Conservation (phyloP, 352 stramenopile species). For the Globisporangium irregulare region DNA sequence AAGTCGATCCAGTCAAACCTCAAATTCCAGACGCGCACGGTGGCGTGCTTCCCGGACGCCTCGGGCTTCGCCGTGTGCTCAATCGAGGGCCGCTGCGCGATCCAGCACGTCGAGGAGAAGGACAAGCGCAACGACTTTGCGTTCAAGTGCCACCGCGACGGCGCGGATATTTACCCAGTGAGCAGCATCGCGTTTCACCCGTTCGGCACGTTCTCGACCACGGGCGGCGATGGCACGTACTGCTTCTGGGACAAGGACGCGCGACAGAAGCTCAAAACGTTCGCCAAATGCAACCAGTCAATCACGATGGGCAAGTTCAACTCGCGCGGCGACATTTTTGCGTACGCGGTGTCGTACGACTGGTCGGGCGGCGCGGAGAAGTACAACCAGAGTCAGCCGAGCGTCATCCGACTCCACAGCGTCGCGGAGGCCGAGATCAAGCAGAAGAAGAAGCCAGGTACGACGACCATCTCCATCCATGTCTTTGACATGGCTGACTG, state of each 20-base stretch:
- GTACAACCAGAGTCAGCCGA: slow-evolving; percentile 83
- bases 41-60: slow-evolving; percentile 88
- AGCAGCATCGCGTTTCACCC: slow-evolving; percentile 91
- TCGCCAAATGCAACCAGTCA: slow-evolving; percentile 82
- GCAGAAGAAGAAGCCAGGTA: slow-evolving; percentile 91
- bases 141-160: slow-evolving; percentile 91
- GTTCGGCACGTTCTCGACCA: slow-evolving; percentile 95
- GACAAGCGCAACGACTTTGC: slow-evolving; percentile 86
- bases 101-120: slow-evolving; percentile 89
- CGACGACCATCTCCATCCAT: not conserved
- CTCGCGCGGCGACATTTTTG: slow-evolving; percentile 91
- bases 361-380: slow-evolving; percentile 93
- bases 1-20: slow-evolving; percentile 81
- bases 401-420: slow-evolving; percentile 93
- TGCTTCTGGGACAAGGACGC: slow-evolving; percentile 99
- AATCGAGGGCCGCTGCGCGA: slow-evolving; percentile 90
- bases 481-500: not conserved
- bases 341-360: slow-evolving; percentile 97
- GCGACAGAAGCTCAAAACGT: slow-evolving; percentile 94
- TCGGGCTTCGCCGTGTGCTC: slow-evolving; percentile 87
- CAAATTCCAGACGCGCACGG: slow-evolving; percentile 87
- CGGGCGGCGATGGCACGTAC: slow-evolving; percentile 93
- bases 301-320: slow-evolving; percentile 94
- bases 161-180: slow-evolving; percentile 85
- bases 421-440: slow-evolving; percentile 94